phyloP scores from a whole-genome alignment of 2,329 filamentous ascomycete genomes.

The Didymella sp. region DNA sequence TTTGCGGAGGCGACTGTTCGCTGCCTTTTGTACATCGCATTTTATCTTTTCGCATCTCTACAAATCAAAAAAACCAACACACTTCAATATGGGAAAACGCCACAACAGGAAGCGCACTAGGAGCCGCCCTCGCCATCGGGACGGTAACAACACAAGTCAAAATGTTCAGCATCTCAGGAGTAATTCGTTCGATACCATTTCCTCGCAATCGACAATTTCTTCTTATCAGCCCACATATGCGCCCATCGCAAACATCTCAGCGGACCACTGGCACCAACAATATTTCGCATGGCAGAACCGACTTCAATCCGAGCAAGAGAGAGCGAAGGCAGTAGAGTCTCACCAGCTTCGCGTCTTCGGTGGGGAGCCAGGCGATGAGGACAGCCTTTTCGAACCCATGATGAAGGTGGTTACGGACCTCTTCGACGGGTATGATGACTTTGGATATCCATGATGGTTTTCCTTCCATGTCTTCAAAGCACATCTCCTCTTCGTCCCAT shows the following conservation, averaged over 20 bases:
- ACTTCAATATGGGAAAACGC: constrained; percentile 47
- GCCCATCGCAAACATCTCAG: constrained; percentile 26
- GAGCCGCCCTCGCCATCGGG: constrained; percentile 52
- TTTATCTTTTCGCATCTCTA: constrained; percentile 17
- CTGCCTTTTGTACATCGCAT: constrained; percentile 8
- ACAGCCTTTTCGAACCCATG: constrained; percentile 54
- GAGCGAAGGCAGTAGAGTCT: constrained; percentile 40
- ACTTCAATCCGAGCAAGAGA: constrained; percentile 38
- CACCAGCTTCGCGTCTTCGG: constrained; percentile 54
- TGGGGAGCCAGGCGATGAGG: constrained; percentile 52
- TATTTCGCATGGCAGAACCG: constrained; percentile 49
- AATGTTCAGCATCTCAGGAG: constrained; percentile 40
- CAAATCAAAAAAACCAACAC: constrained; percentile 7
- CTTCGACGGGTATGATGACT: constrained; percentile 55
- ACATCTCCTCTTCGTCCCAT: constrained; percentile 17
- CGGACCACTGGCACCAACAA: constrained; percentile 48
- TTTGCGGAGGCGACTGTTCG: constrained; percentile 39
- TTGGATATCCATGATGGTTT: constrained; percentile 50
- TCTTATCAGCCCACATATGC: constrained; percentile 30
- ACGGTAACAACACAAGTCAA: constrained; percentile 32
- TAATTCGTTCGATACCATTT: constrained; percentile 40
- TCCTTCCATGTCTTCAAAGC: constrained; percentile 5
- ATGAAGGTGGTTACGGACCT: constrained; percentile 56
- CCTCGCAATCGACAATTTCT: constrained; percentile 35
- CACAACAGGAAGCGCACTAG: constrained; percentile 55